Evolutionary conservation across 441 rosid species (phyloP).

Genomic region (Arabidopsis lyrata): DNA sequence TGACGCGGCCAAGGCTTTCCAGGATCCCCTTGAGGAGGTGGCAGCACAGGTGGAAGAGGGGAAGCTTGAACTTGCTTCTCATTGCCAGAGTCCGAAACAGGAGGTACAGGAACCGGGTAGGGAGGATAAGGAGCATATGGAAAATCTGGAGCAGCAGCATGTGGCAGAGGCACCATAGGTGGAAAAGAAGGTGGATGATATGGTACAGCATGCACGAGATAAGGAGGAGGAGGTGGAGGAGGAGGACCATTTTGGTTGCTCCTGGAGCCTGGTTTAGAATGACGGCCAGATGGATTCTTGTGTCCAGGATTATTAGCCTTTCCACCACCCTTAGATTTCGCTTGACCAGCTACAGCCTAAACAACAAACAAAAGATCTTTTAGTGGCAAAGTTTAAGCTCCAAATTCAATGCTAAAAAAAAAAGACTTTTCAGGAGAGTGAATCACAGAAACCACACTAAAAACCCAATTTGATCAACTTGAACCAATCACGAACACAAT

Average conservation of each 20-base stretch:
- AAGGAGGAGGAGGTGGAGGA: conserved; percentile 61
- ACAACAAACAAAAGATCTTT: conserved; percentile 30
- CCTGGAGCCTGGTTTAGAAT: conserved; percentile 71
- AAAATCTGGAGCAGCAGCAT: conserved; percentile 67
- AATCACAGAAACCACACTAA: neutral
- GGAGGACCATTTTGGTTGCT: conserved; percentile 56
- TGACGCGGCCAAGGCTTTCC: conserved; percentile 73
- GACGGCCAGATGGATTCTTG: conserved; percentile 61
- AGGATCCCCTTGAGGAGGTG: conserved; percentile 68
- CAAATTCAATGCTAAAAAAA: neutral
- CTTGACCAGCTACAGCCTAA: conserved; percentile 65
- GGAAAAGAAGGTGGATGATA: conserved; percentile 71
- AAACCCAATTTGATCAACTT: neutral
- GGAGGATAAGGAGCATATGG: conserved; percentile 68
- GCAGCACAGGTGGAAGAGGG: conserved; percentile 65
- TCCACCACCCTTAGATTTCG: conserved; percentile 62
- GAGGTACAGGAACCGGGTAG: conserved; percentile 68
- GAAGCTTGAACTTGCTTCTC: conserved; percentile 60
- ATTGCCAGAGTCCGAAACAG: conserved; percentile 61
- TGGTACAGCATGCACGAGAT: conserved; percentile 56
- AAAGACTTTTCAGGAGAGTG: neutral
- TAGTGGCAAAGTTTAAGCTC: neutral
- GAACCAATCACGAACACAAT: conserved; percentile 8
- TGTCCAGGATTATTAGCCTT: conserved; percentile 60
- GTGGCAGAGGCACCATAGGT: conserved; percentile 71